Evolutionary conservation across 1,284 basidiomycete species (phyloP).

Genomic region (Stereum hirsutum): DNA sequence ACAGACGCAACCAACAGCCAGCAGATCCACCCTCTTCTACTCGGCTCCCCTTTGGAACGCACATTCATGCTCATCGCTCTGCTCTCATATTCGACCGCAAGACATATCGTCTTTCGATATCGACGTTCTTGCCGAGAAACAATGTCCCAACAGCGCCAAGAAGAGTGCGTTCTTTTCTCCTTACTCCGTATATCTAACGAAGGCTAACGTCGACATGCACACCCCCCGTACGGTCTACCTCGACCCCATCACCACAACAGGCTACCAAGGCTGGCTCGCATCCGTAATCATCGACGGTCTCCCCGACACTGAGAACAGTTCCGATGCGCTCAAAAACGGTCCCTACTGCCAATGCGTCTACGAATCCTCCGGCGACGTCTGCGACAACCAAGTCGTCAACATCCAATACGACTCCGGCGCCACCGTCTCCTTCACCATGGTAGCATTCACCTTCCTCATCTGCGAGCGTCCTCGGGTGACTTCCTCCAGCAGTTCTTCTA

Average conservation of each 20-base stretch:
- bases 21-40: no score
- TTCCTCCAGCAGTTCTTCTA: no score
- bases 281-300: conserved; percentile 64
- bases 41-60: no score
- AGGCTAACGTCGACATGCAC: background rate
- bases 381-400: conserved; percentile 81
- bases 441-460: conserved; percentile 60
- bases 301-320: conserved; percentile 73
- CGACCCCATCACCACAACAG: conserved; percentile 46
- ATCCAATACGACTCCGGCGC: conserved; percentile 70
- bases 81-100: no score
- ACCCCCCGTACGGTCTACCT: conserved; percentile 71
- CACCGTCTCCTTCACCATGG: conserved; percentile 79
- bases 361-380: conserved; percentile 74
- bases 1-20: no score
- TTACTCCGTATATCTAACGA: background rate
- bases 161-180: conserved; percentile 40
- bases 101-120: no score
- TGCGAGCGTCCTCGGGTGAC: conserved; percentile 73
- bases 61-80: no score
- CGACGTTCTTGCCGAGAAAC: conserved; percentile 49
- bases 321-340: conserved; percentile 47
- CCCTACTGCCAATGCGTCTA: conserved; percentile 83
- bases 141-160: conserved; percentile 81
- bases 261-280: conserved; percentile 54